Evolutionary conservation across 108 stramenopile species (phyloP).

Genomic region (Conticribra weissflogii): DNA sequence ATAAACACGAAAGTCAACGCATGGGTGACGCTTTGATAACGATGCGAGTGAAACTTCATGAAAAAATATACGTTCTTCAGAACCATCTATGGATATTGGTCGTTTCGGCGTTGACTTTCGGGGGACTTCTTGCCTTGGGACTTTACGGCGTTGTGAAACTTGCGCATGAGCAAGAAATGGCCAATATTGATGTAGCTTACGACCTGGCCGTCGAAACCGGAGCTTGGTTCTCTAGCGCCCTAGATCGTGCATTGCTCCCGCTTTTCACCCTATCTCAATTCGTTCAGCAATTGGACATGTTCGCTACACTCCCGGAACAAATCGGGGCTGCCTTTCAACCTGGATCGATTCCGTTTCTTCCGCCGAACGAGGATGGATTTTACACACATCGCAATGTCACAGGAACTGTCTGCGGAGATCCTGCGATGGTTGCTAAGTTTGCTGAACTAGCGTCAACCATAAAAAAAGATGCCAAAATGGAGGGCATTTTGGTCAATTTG

Average conservation of each 20-base stretch:
- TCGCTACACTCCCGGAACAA: slow-evolving; percentile 26
- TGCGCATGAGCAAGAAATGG: neutral
- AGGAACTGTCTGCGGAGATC: slow-evolving; percentile 38
- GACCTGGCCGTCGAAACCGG: slow-evolving; percentile 45
- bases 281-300: slow-evolving; percentile 30
- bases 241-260: slow-evolving; percentile 45
- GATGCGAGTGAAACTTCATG: neutral
- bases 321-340: slow-evolving; percentile 21
- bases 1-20: neutral
- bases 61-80: neutral
- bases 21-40: neutral
- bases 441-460: slow-evolving; percentile 31
- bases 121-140: neutral
- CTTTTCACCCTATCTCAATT: slow-evolving; percentile 52
- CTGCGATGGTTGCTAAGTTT: slow-evolving; percentile 16
- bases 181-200: slow-evolving; percentile 7
- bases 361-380: neutral
- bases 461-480: slow-evolving; percentile 39
- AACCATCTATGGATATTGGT: neutral
- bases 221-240: slow-evolving; percentile 39
- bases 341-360: neutral
- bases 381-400: slow-evolving; percentile 37
- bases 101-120: neutral
- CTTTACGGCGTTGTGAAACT: neutral
- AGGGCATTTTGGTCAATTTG: slow-evolving; percentile 40